Conservation (phyloP, 129 eudicot species). For the Glebionis coronaria region DNA sequence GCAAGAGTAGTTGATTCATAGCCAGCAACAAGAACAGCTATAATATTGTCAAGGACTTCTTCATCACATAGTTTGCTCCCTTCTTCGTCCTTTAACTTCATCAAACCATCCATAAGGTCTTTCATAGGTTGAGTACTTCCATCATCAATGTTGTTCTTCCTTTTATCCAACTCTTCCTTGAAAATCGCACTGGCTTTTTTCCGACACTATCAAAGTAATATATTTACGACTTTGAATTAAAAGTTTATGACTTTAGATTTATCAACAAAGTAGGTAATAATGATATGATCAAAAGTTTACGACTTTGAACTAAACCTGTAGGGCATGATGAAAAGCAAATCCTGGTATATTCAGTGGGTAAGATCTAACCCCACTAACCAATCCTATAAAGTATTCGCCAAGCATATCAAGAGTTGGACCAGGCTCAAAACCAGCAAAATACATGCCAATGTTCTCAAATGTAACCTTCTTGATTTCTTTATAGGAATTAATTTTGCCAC, state of each 20-base stretch:
- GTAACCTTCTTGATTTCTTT: conserved; percentile 55
- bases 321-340: conserved; percentile 41
- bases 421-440: conserved; percentile 49
- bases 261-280: not conserved
- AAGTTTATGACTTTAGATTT: too few species aligned
- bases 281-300: not conserved
- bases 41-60: conserved; percentile 58
- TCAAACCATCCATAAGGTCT: conserved; percentile 55
- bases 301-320: conserved; percentile 29
- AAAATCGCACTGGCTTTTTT: conserved; percentile 34
- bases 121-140: conserved; percentile 14
- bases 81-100: conserved; percentile 54
- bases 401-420: conserved; percentile 44
- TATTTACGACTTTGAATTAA: too few species aligned
- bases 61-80: conserved; percentile 44
- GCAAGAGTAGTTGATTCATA: conserved; percentile 39
- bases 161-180: conserved; percentile 47
- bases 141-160: conserved; percentile 30
- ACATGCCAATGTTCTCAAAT: conserved; percentile 46
- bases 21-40: conserved; percentile 38
- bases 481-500: conserved; percentile 30
- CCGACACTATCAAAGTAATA: conserved; percentile 40
- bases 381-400: conserved; percentile 20
- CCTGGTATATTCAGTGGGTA: conserved; percentile 53
- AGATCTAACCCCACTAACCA: conserved; percentile 43